phyloP scores from a whole-genome alignment of 768 basidiomycete species.

The Piloderma croceum region DNA sequence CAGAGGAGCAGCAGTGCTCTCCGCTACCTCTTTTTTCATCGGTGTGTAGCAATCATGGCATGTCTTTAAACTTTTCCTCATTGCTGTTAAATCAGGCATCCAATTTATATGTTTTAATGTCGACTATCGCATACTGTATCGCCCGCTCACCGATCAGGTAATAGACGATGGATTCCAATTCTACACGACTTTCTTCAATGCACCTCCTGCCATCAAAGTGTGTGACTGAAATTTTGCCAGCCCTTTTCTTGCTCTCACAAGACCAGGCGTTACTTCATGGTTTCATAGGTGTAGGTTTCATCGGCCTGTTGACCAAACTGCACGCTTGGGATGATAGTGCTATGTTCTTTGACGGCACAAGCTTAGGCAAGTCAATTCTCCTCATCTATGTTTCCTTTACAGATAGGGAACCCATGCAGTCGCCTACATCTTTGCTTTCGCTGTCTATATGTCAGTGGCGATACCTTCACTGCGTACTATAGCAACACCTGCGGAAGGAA shows the following conservation, averaged over 20 bases:
- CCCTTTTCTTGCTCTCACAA: conserved; percentile 3
- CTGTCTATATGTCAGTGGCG: conserved; percentile 79
- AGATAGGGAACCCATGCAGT: conserved; percentile 33
- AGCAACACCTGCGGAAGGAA: conserved; percentile 50
- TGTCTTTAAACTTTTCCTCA: conserved; percentile 3
- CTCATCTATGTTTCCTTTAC: not conserved
- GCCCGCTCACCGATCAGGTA: conserved; percentile 54
- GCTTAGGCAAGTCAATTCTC: conserved; percentile 56
- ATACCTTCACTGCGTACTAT: conserved; percentile 75
- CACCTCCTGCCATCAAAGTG: conserved; percentile 92
- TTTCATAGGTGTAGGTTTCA: conserved; percentile 71
- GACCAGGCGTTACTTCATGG: conserved; percentile 79
- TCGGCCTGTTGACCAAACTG: conserved; percentile 73
- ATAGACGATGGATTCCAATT: conserved; percentile 79
- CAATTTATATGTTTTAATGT: conserved; percentile 82
- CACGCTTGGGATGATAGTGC: conserved; percentile 89
- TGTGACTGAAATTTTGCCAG: conserved; percentile 12
- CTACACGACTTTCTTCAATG: conserved; percentile 89
- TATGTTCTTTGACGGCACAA: conserved; percentile 90
- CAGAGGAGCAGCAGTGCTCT: conserved; percentile 81
- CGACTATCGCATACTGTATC: conserved; percentile 81
- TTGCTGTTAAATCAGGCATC: conserved; percentile 44
- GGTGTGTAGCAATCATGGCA: conserved; percentile 46
- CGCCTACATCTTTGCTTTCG: conserved; percentile 67
- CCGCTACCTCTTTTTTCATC: conserved; percentile 84